Base-by-base conservation (phyloP, 1,284 basidiomycete genomes). In the Naganishia cerealis region DNA sequence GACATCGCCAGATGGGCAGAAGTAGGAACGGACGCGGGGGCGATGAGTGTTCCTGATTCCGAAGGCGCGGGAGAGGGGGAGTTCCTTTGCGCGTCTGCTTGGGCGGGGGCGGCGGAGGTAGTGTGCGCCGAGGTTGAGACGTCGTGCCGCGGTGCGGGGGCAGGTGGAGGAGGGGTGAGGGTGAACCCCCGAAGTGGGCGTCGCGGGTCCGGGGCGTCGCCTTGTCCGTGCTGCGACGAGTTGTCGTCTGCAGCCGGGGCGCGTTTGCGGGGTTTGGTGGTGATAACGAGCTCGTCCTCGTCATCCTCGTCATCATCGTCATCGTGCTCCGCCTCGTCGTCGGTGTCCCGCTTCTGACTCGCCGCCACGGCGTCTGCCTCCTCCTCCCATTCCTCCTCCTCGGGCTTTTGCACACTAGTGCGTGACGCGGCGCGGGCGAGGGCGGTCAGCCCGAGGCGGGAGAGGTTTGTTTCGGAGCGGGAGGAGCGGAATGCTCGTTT, bases 281-380 rank as follows among this genome's bases (percentile, higher is more conserved):
- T 59, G 29, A 67, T 67, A 6, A 63, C 42, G 9, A 67, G 42
- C 8, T 67, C 52, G 16, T 67, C 67, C 9, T 67, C 65, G 18
- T 42, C 57, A 2, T 59, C 46, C 12, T 62, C 57, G 2, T 59
- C 59, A 6, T 53, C 48, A 6, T 58, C 57, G 33, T 58, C 57
- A n/a, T 24, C 29, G 18, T 24, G 18, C n/a, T 29, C 57, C 9
- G 1, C 42, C 24, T n/a, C 16, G 29, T 33, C 29, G 29, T 33
- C 29, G 29, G 29, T 33, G 29, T 33, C 29, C 6, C 29, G 29
- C 29, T 33, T 33, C 29, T 33, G 29, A 33, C 29, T 33, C 26
- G 59, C 33, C 46, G 48, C 40, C 36, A 36, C 36, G 24, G 29
- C 33, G 8, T 48, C 58, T 21, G 40, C 59, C 29, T 61, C 58